Percentiles rank a stretch among this genome's conserved stretches.
Evolutionary conservation across 2,329 filamentous ascomycete genomes (phyloP).

Genomic region (Metarhizium brunneum): DNA sequence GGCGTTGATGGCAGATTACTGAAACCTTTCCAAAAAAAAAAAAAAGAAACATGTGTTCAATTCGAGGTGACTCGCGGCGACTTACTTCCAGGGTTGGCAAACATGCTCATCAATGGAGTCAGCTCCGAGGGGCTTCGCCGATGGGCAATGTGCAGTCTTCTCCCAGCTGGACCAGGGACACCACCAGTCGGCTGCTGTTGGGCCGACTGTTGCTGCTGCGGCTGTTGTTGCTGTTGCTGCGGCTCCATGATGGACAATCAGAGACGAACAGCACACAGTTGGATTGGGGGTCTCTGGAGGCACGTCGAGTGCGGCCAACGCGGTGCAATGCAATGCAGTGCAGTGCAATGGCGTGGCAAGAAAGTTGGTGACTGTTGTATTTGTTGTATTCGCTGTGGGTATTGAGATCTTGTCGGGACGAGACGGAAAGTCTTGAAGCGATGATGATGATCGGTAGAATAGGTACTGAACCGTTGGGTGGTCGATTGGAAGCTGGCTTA

Average conservation of each 20-base stretch:
- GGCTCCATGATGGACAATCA: slow-evolving; percentile 49
- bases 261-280: slow-evolving; percentile 27
- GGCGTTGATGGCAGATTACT: background rate
- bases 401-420: background rate
- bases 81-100: slow-evolving; percentile 55
- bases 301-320: slow-evolving; percentile 31
- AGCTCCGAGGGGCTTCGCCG: slow-evolving; percentile 94
- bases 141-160: slow-evolving; percentile 93
- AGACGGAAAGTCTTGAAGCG: background rate
- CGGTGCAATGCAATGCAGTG: slow-evolving; percentile 2
- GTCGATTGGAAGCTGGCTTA: slow-evolving; percentile 5
- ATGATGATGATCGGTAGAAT: background rate
- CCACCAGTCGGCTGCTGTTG: slow-evolving; percentile 44
- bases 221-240: slow-evolving; percentile 41
- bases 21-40: background rate
- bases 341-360: background rate
- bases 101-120: slow-evolving; percentile 96
- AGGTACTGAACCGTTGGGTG: background rate
- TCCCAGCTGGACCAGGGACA: slow-evolving; percentile 67
- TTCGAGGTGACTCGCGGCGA: slow-evolving; percentile 14
- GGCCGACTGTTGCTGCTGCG: slow-evolving; percentile 33
- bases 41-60: background rate
- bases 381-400: background rate
- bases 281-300: slow-evolving; percentile 10
- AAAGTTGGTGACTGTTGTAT: background rate